These are phyloP conservation scores for Botrytis pseudocinerea DNA, from an alignment of 2,329 filamentous ascomycete species.

Conservation along the genomic window DNA sequence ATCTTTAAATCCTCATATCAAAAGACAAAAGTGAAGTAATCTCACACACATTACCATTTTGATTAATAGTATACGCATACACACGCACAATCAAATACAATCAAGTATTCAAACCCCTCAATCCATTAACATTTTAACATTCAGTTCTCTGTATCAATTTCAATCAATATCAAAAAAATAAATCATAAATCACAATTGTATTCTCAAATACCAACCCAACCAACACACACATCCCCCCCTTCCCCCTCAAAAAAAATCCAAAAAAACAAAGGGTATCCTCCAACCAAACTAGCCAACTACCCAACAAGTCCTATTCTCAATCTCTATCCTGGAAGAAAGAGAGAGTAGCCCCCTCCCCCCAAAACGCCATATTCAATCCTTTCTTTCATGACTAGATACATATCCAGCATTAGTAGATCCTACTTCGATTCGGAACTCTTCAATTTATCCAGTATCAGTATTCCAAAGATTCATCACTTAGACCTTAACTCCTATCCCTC, in stretches of 20 bases:
- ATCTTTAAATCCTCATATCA: too few species aligned
- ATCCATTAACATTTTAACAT: too few species aligned
- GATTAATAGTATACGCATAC: too few species aligned
- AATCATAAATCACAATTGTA: neutral
- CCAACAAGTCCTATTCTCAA: neutral
- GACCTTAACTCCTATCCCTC: neutral
- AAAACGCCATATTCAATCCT: neutral
- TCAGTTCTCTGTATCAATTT: too few species aligned
- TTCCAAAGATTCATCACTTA: neutral
- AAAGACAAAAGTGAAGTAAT: too few species aligned
- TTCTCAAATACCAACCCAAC: neutral
- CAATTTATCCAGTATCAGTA: neutral
- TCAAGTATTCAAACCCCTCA: too few species aligned
- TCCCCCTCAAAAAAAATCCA: neutral
- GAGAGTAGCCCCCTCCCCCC: too few species aligned
- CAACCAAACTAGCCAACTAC: neutral
- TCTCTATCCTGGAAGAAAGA: fast-evolving
- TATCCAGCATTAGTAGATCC: neutral
- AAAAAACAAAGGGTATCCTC: neutral
- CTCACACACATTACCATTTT: too few species aligned
- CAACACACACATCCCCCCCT: neutral
- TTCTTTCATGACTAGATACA: neutral
- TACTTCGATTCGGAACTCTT: neutral
- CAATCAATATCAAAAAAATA: neutral
- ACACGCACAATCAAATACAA: too few species aligned